Percentiles rank a stretch among this genome's conserved stretches.
Conservation (phyloP, 345 rosid genomes). For the Angophora floribunda region DNA sequence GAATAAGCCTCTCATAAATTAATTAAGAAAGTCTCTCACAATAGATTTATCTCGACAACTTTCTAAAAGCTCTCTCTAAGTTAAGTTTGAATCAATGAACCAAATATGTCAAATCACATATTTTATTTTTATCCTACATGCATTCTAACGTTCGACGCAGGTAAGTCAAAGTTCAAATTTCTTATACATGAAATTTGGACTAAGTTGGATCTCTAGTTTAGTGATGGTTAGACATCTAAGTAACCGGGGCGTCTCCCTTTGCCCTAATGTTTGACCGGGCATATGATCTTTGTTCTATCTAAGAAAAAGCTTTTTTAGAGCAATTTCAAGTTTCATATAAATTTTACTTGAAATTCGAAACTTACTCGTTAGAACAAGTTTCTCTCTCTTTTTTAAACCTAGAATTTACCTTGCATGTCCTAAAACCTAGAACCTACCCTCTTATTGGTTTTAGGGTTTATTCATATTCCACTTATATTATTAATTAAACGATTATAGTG, state of each 20-base stretch:
- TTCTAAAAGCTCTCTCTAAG: background rate
- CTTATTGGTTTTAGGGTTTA: too few relatives aligned
- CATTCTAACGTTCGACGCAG: rapidly evolving
- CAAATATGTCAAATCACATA: background rate
- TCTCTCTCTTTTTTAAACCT: too few relatives aligned
- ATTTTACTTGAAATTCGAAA: too few relatives aligned
- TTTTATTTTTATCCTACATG: background rate
- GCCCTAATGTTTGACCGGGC: background rate
- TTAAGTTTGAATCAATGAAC: background rate
- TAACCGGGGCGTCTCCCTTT: background rate
- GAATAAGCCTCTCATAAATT: background rate
- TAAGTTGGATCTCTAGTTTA: background rate
- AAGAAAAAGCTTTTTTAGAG: background rate
- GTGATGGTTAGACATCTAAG: too few relatives aligned
- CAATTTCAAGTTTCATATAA: too few relatives aligned
- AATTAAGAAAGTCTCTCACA: background rate
- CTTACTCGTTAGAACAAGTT: too few relatives aligned
- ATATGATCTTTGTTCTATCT: background rate
- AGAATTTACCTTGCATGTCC: too few relatives aligned
- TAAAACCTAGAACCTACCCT: too few relatives aligned
- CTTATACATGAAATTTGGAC: background rate
- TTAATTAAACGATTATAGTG: too few relatives aligned
- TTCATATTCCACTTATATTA: too few relatives aligned
- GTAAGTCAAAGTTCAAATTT: background rate
- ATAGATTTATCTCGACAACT: background rate